These are phyloP conservation scores for Agaricus sinodeliciosus DNA, from an alignment of 768 basidiomycete genomes.

Conservation along the genomic window DNA sequence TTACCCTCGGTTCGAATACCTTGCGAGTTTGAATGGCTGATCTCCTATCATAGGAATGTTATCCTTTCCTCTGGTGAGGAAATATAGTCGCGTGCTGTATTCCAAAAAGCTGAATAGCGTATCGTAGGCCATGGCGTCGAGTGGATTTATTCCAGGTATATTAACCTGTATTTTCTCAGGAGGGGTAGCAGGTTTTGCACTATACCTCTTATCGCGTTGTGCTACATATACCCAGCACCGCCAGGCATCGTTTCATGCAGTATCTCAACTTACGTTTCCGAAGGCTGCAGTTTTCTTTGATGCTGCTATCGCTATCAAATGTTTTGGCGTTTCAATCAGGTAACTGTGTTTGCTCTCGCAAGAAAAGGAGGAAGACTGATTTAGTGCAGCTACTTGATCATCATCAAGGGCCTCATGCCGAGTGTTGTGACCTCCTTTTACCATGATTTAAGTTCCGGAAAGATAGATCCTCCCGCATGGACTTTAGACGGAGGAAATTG, in stretches of 20 bases:
- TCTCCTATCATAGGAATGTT: constrained; percentile 59
- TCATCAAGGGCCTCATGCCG: constrained; percentile 90
- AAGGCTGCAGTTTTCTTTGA: constrained; percentile 86
- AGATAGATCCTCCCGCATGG: constrained; percentile 68
- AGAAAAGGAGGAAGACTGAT: constrained; percentile 3
- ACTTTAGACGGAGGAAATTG: constrained; percentile 72
- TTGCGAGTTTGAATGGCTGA: neutral
- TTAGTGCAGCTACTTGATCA: constrained; percentile 69
- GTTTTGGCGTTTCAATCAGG: constrained; percentile 94
- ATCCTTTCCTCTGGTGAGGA: constrained; percentile 73
- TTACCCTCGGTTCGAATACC: constrained; percentile 1
- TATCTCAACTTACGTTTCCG: constrained; percentile 85
- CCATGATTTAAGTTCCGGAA: constrained; percentile 63
- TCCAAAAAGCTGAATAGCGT: constrained; percentile 5
- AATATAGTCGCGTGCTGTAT: neutral
- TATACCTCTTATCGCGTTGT: constrained; percentile 84
- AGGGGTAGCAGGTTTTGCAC: constrained; percentile 67
- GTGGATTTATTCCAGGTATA: constrained; percentile 85
- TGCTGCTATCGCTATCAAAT: constrained; percentile 91
- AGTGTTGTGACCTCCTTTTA: constrained; percentile 81
- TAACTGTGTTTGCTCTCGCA: constrained; percentile 26
- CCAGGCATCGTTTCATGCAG: constrained; percentile 74
- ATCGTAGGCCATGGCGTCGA: constrained; percentile 78
- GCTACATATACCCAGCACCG: constrained; percentile 72
- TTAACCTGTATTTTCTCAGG: constrained; percentile 84